Base-by-base conservation (phyloP, 2,329 filamentous ascomycete species). In the Chrysoporthe puriensis region DNA sequence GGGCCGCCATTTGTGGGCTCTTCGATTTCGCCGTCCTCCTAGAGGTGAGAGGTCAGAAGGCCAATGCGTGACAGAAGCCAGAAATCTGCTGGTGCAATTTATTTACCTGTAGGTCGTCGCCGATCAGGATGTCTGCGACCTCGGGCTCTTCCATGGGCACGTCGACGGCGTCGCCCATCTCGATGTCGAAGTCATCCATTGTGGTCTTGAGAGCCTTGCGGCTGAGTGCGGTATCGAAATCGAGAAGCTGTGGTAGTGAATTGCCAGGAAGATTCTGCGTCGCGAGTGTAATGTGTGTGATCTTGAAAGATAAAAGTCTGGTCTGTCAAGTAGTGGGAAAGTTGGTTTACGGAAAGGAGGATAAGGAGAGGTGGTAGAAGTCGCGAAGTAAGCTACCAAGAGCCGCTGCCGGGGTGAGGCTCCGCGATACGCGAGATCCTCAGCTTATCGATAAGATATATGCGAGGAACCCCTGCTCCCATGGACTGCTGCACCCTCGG, bases 111-210 rank as follows among this genome's bases (percentile, higher is more conserved):
- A 71, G 68, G n/a, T 72, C 71, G 21, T 71, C 69, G 36, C 72
- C 72, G 8, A 70, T 71, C 59, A 79, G 72, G 46, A 77, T 73
- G 66, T 80, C 77, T 64, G 74, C 73, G n/a, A 69, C 63, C 36
- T 76, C 74, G 9, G 73, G 71, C 32, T 77, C 63, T 6, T 74
- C 69, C 69, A 79, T 78, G 42, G 77, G 77, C 66, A 77, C 77
- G 48, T 83, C 80, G 42, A 80, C 82, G 44, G 85, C 83, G 71
- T 92, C 82, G 73, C 89, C 90, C 88, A 93, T 91, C 71, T 92
- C 90, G 66, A 93, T 89, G 66, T 88, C 86, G 73, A 86, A 80
- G 78, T 93, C 69, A 57, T 70, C 90, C 89, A 92, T 89, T 66
- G 72, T 83, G 26, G 67, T 61, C 63, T 16, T 26, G 14, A 50